phyloP scores from a whole-genome alignment of 1,284 basidiomycete species.

The Rhodotorula mucilaginosa region DNA sequence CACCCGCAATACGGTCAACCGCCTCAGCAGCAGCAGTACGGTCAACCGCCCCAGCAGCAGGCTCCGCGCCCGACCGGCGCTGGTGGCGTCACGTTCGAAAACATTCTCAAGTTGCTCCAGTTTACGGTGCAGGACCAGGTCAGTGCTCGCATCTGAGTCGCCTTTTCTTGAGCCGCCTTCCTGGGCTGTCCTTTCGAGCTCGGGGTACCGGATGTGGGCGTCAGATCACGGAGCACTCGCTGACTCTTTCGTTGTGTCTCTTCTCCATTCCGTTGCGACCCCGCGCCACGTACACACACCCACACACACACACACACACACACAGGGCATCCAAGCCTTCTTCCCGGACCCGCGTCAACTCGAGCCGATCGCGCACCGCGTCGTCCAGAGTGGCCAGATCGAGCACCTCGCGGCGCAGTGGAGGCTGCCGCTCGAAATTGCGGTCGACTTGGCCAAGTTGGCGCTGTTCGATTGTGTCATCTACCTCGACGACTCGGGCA shows the following conservation, averaged over 20 bases:
- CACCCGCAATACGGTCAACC: background rate
- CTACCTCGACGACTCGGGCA: conserved; percentile 44
- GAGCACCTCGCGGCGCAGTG: conserved; percentile 51
- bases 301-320: background rate
- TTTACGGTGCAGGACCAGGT: conserved; percentile 19
- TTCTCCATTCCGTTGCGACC: background rate
- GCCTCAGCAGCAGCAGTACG: conserved; percentile 10
- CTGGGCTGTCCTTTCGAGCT: background rate
- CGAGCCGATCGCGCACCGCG: conserved; percentile 51
- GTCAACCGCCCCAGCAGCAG: background rate
- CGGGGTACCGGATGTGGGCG: no score
- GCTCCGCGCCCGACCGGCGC: conserved; percentile 21
- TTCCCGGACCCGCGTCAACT: conserved; percentile 45
- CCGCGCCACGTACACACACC: background rate
- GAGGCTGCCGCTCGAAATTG: conserved; percentile 53
- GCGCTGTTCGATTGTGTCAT: conserved; percentile 46
- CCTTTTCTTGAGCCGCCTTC: conserved; percentile 25
- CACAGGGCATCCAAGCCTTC: conserved; percentile 20
- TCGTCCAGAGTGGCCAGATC: conserved; percentile 51
- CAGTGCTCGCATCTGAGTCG: conserved; percentile 38
- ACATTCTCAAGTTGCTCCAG: conserved; percentile 12
- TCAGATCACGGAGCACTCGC: background rate
- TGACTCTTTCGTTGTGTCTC: background rate
- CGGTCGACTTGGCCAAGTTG: conserved; percentile 51
- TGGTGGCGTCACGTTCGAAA: conserved; percentile 10